Conservation (phyloP, 768 basidiomycete genomes). For the Floccularia luteovirens region DNA sequence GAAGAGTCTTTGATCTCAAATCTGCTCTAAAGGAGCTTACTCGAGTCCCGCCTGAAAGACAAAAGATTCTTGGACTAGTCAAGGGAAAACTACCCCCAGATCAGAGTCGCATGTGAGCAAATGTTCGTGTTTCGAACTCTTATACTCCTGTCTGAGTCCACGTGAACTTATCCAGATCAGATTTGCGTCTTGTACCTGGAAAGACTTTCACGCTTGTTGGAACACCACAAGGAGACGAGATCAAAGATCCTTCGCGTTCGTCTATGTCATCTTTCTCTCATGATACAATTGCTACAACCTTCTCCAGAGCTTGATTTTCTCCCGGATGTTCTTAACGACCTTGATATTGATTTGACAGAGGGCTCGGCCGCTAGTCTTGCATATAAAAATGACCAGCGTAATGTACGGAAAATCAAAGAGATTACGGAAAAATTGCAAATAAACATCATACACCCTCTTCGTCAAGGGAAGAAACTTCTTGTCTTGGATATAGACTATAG, state of each 20-base stretch:
- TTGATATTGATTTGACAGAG: constrained; percentile 74
- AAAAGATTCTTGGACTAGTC: constrained; percentile 82
- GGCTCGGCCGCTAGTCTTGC: constrained; percentile 47
- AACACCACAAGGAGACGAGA: constrained; percentile 78
- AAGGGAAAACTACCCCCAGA: constrained; percentile 80
- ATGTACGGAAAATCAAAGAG: constrained; percentile 75
- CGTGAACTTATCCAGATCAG: constrained; percentile 41
- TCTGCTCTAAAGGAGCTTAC: constrained; percentile 58
- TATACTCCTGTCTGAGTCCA: constrained; percentile 5
- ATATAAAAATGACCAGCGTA: constrained; percentile 72
- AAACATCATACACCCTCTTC: constrained; percentile 69
- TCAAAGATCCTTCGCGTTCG: constrained; percentile 70
- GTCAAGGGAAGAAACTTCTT: constrained; percentile 71
- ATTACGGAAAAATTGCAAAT: constrained; percentile 55
- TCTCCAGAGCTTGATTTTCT: constrained; percentile 50
- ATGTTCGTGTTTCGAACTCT: constrained; percentile 3
- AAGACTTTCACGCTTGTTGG: constrained; percentile 84
- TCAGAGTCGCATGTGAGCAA: constrained; percentile 53
- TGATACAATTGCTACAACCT: not conserved
- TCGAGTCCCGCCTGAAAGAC: constrained; percentile 73
- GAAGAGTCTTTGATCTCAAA: constrained; percentile 82
- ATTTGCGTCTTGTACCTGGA: constrained; percentile 47
- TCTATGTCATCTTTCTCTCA: constrained; percentile 4
- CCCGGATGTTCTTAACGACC: constrained; percentile 71
- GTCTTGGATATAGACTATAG: constrained; percentile 91